These are phyloP conservation scores for Penicillium concentricum DNA, from an alignment of 2,329 filamentous ascomycete genomes.

Conservation along the genomic window DNA sequence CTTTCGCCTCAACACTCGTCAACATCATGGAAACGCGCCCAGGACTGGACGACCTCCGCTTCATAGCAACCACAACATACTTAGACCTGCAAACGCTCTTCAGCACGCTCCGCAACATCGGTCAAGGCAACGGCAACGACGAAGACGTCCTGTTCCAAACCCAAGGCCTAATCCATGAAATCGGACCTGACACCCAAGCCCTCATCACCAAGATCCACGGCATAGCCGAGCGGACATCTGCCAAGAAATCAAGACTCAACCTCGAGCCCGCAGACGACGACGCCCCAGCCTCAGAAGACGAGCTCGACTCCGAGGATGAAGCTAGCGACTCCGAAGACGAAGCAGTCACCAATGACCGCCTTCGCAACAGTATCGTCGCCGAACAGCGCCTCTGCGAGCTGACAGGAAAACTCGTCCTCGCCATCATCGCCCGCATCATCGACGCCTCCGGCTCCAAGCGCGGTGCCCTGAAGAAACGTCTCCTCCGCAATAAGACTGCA, in stretches of 20 bases:
- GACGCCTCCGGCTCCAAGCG: constrained; percentile 62
- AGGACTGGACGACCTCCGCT: constrained; percentile 70
- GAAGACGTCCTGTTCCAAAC: constrained; percentile 55
- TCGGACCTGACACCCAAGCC: constrained; percentile 61
- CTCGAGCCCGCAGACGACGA: constrained; percentile 63
- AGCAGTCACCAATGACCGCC: constrained; percentile 51
- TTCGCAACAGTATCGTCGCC: constrained; percentile 67
- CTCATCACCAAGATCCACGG: constrained; percentile 76
- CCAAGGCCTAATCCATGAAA: constrained; percentile 64
- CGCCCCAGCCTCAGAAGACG: constrained; percentile 66
- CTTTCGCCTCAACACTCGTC: constrained; percentile 51
- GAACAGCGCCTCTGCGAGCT: constrained; percentile 86
- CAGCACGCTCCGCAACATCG: constrained; percentile 63
- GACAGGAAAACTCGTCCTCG: constrained; percentile 79
- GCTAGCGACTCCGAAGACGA: constrained; percentile 33
- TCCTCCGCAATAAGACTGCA: constrained; percentile 75
- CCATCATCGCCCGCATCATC: constrained; percentile 71
- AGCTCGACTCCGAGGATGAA: constrained; percentile 47
- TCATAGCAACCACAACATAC: constrained; percentile 71
- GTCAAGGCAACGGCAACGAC: constrained; percentile 39
- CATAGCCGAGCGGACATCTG: constrained; percentile 71
- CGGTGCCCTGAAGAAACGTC: constrained; percentile 65
- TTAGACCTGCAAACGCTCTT: constrained; percentile 83
- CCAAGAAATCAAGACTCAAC: constrained; percentile 59
- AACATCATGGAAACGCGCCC: constrained; percentile 51